phyloP scores from a whole-genome alignment of 2,329 filamentous ascomycete genomes.

The Diaporthe capsici region DNA sequence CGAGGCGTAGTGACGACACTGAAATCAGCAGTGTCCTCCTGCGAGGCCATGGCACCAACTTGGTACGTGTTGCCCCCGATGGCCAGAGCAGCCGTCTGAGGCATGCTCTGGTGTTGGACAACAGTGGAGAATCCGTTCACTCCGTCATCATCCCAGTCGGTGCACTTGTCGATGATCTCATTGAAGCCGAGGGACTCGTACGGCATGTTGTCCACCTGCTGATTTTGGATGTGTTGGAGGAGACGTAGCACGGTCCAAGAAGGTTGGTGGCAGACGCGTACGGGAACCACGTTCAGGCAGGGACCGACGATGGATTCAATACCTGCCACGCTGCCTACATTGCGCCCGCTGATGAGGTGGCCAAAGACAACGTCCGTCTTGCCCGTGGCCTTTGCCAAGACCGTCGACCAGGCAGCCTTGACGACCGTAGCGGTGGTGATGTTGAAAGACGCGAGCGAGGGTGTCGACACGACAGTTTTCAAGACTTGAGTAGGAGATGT shows the following conservation, averaged over 20 bases:
- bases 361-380: conserved; percentile 57
- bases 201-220: conserved; percentile 15
- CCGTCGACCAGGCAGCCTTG: conserved; percentile 61
- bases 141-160: neutral
- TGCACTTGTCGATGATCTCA: conserved; percentile 9
- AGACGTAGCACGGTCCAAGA: neutral
- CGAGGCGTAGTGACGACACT: conserved; percentile 15
- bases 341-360: conserved; percentile 57
- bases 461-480: neutral
- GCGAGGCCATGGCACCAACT: neutral
- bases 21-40: conserved; percentile 8
- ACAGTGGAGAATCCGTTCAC: neutral
- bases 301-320: neutral
- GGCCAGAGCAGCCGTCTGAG: neutral
- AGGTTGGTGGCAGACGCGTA: neutral
- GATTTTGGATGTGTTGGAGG: conserved; percentile 10
- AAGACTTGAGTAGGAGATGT: neutral
- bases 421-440: conserved; percentile 58
- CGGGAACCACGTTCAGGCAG: conserved; percentile 1
- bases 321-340: conserved; percentile 49
- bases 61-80: neutral
- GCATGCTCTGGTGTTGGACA: conserved; percentile 9
- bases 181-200: conserved; percentile 11
- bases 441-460: conserved; percentile 37
- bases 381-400: conserved; percentile 54